These are phyloP conservation scores for Alternaria burnsii DNA, from an alignment of 2,329 filamentous ascomycete genomes.

Conservation along the genomic window DNA sequence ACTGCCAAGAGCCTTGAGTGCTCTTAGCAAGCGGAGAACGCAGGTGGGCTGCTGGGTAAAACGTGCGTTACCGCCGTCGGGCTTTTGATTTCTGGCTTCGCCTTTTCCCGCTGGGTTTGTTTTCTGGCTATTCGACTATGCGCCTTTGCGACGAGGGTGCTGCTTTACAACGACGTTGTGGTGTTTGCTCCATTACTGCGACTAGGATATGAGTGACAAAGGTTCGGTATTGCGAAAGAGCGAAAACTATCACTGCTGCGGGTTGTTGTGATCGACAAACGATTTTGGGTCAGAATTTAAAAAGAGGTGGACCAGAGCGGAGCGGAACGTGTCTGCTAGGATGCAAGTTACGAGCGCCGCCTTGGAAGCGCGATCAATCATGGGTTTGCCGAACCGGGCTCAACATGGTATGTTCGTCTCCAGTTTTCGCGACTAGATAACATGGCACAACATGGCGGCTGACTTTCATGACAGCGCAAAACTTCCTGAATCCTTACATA, in stretches of 20 bases:
- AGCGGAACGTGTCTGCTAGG: conserved; percentile 2
- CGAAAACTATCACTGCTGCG: background rate
- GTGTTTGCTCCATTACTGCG: background rate
- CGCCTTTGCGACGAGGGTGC: conserved; percentile 2
- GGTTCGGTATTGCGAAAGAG: background rate
- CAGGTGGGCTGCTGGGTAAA: conserved; percentile 11
- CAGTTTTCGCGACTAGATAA: background rate
- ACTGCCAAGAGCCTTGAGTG: conserved; percentile 16
- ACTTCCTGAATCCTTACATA: conserved; percentile 54
- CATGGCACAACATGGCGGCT: background rate
- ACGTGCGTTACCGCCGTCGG: background rate
- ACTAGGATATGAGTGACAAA: background rate
- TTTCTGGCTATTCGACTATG: background rate
- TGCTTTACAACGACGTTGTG: conserved; percentile 5
- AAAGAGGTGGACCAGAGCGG: conserved; percentile 2
- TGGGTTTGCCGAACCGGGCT: conserved; percentile 4
- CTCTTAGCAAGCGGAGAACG: conserved; percentile 18
- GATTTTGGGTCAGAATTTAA: background rate
- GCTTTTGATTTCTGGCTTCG: conserved; percentile 4
- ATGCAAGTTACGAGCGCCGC: background rate
- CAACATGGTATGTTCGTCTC: background rate
- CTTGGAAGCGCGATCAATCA: background rate
- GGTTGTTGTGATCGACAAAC: background rate
- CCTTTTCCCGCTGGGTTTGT: background rate
- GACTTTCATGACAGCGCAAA: conserved; percentile 17